Evolutionary conservation across 78 protist species (phyloP).

Genomic region (Bigelowiella natans): DNA sequence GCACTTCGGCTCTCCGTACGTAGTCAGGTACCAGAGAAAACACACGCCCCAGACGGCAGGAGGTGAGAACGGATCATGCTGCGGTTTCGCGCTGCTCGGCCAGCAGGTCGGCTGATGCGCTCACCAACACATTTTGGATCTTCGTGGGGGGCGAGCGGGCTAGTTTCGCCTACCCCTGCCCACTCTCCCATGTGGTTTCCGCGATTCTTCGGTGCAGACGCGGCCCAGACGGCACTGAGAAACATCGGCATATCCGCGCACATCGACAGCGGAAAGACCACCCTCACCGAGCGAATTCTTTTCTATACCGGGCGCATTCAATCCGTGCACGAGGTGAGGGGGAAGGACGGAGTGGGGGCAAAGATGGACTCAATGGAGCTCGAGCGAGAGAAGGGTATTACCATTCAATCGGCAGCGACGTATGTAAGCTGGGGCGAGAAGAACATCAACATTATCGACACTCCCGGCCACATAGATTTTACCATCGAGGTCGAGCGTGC

Average conservation of each 20-base stretch:
- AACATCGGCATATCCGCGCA: slow-evolving; percentile 67
- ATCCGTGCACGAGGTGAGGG: slow-evolving; percentile 35
- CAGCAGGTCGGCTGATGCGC: no score
- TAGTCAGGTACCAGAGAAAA: no score
- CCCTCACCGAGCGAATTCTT: slow-evolving; percentile 89
- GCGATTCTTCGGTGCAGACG: no score
- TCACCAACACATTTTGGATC: no score
- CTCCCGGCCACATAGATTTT: slow-evolving; percentile 95
- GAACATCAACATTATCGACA: slow-evolving; percentile 87
- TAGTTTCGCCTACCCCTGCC: no score
- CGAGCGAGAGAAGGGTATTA: slow-evolving; percentile 91
- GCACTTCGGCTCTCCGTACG: no score
- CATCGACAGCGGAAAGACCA: slow-evolving; percentile 76
- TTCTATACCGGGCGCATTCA: slow-evolving; percentile 77
- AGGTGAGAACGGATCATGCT: no score
- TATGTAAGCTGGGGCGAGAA: slow-evolving; percentile 69
- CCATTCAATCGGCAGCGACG: slow-evolving; percentile 93
- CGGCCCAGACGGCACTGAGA: no score
- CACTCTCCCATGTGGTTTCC: no score
- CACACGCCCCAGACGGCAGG: no score
- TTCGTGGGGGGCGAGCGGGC: no score
- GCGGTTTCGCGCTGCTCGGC: no score
- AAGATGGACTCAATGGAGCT: slow-evolving; percentile 89
- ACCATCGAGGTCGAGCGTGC: slow-evolving; percentile 83
- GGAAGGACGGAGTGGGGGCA: slow-evolving; percentile 84